Percentiles rank a stretch among this genome's conserved stretches.
Conservation (phyloP, 345 rosid genomes). For the Gossypium longicalyx region DNA sequence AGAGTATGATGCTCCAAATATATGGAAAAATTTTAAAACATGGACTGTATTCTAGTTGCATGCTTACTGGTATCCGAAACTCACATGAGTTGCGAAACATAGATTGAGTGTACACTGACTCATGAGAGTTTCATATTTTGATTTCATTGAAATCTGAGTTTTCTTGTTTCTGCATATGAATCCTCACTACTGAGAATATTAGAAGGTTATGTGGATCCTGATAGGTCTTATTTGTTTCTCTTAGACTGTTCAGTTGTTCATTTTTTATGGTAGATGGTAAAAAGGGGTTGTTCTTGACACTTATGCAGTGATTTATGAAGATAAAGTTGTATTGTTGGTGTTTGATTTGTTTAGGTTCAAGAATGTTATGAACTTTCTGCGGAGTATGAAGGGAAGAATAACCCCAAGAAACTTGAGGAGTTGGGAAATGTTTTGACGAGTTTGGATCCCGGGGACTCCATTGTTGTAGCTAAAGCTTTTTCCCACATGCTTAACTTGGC, state of each 20-base stretch:
- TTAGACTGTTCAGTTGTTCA: neutral
- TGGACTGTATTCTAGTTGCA: neutral
- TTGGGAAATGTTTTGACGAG: conserved; percentile 79
- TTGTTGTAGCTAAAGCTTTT: conserved; percentile 82
- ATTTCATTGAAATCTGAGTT: neutral
- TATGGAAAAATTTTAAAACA: neutral
- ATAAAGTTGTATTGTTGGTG: conserved; percentile 5
- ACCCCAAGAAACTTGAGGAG: conserved; percentile 75
- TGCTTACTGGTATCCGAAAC: neutral
- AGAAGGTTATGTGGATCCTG: neutral
- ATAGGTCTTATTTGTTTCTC: neutral
- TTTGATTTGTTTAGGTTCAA: conserved; percentile 61
- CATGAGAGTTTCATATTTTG: neutral
- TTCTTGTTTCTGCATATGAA: neutral
- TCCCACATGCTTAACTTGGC: conserved; percentile 97
- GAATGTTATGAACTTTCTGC: conserved; percentile 91
- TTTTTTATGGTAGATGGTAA: neutral
- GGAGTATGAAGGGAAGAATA: conserved; percentile 83
- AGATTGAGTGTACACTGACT: neutral
- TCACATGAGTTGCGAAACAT: neutral
- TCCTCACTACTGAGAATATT: neutral
- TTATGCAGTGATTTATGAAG: conserved; percentile 5
- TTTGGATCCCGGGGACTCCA: conserved; percentile 95
- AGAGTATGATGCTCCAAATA: neutral
- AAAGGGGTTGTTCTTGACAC: conserved; percentile 8